Base-by-base conservation (phyloP, 768 basidiomycete species). In the Hemileccinum rubropunctum region DNA sequence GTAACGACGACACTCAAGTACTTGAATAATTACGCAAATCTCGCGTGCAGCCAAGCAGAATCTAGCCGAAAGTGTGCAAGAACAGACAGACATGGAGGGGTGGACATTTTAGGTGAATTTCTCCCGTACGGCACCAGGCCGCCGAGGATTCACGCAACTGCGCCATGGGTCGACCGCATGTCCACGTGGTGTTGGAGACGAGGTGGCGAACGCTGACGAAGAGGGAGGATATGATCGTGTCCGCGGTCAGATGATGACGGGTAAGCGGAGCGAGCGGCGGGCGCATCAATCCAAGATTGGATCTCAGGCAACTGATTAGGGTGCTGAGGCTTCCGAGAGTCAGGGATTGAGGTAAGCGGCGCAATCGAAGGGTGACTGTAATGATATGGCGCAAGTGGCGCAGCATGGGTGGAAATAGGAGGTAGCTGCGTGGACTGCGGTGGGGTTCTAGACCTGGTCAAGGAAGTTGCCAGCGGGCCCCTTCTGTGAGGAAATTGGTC, bases 401-500 rank as follows among this genome's bases (percentile, higher is more conserved):
- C 60, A 43, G 67, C 64, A 27, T 71, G 70, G 32, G 68, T 62
- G 32, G 73, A 70, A 55, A 80, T 78, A 57, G 77, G 77, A 35
- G 72, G 76, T 10, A 74, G 65, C 54, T 74, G 75, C 14, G 61
- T 64, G 34, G 60, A 62, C 53, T 73, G 75, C 50, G 82, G 78
- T 17, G 81, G 77, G 3, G 76, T 76, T 57, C 79, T 76, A 35
- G 76, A 73, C 54, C 75, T 74, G 30, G 54, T 46, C 45, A 82
- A 67, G 18, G 76, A 71, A 3, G 73, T 63, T 10, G 84, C 79
- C 30, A 88, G 71, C 0, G 86, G 84, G 0, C 86, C 86, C 34
- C 87, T 77, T 58, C 86, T 86, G 71, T 88, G 87, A 5, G 87
- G 87, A 65, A 89, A 89, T 58, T 88, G 87, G 54, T 88, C 86